Evolutionary conservation across 1,284 basidiomycete species (phyloP).

Genomic region (Laetiporus sulphureus): DNA sequence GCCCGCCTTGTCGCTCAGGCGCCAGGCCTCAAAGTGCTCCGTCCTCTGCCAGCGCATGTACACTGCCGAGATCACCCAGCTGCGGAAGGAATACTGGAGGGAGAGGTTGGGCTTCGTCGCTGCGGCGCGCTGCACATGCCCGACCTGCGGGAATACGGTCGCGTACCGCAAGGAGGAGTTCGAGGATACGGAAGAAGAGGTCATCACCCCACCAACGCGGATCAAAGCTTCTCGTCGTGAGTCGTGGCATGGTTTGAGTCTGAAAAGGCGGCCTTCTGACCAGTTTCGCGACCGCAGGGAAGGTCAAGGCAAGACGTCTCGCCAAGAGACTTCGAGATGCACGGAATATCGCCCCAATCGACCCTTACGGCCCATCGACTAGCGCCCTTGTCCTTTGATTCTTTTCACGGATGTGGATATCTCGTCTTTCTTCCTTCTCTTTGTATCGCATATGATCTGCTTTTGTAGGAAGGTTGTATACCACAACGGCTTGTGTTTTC

Average conservation of each 20-base stretch:
- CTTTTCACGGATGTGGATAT: too few relatives aligned
- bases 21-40: not conserved
- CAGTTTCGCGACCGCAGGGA: conserved; percentile 1
- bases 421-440: too few relatives aligned
- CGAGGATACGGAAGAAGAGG: not conserved
- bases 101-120: conserved; percentile 5
- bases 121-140: conserved; percentile 10
- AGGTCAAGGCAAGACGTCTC: conserved; percentile 7
- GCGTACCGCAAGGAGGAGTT: conserved; percentile 3
- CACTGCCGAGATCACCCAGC: conserved; percentile 12
- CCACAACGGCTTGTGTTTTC: too few relatives aligned
- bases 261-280: not conserved
- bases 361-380: conserved; percentile 14
- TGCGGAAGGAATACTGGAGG: conserved; percentile 15
- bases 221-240: conserved; percentile 6
- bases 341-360: not conserved
- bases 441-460: too few relatives aligned
- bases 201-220: conserved; percentile 3
- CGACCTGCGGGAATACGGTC: conserved; percentile 10
- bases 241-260: not conserved
- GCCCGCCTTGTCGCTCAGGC: conserved; percentile 10
- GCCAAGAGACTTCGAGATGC: conserved; percentile 2
- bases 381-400: conserved; percentile 11
- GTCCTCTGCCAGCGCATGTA: conserved; percentile 8
- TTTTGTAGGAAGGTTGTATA: too few relatives aligned